A percentile compares a stretch with the other conserved stretches of the same genome.
phyloP scores from a whole-genome alignment of 2,329 filamentous ascomycete species.

The Thermomyces lanuginosus region DNA sequence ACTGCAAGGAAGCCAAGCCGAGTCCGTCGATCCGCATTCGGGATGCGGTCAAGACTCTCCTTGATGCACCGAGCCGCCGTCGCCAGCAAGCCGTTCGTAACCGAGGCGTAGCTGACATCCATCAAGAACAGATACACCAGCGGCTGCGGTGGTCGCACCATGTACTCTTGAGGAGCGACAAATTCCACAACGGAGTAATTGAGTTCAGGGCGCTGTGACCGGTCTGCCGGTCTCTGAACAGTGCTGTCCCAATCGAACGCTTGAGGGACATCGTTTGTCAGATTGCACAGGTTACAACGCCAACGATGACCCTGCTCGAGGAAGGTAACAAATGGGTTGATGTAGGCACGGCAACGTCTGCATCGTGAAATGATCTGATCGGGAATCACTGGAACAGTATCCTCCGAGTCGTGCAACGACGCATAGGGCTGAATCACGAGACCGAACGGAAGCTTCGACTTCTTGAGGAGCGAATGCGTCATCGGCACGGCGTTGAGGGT shows the following conservation, averaged over 20 bases:
- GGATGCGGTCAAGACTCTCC: constrained; percentile 89
- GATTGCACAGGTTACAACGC: constrained; percentile 99
- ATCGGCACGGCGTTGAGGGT: constrained; percentile 89
- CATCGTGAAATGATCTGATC: constrained; percentile 97
- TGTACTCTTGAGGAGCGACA: constrained; percentile 95
- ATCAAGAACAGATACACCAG: constrained; percentile 91
- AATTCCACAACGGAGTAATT: constrained; percentile 97
- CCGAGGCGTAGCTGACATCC: constrained; percentile 79
- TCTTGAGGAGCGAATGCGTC: constrained; percentile 83
- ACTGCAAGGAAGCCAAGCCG: constrained; percentile 89
- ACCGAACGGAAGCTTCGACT: constrained; percentile 88
- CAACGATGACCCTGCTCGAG: constrained; percentile 92
- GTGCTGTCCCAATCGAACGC: constrained; percentile 96
- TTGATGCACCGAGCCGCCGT: constrained; percentile 86
- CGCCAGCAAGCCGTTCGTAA: constrained; percentile 78
- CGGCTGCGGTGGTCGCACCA: constrained; percentile 92
- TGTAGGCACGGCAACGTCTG: constrained; percentile 88
- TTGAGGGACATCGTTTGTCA: constrained; percentile 97
- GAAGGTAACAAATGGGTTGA: constrained; percentile 94
- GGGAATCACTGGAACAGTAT: constrained; percentile 76
- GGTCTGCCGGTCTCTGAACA: constrained; percentile 75
- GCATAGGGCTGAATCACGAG: constrained; percentile 93
- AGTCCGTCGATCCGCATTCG: constrained; percentile 89
- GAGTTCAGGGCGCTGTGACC: constrained; percentile 81
- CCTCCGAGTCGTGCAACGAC: constrained; percentile 80